Conservation (phyloP, 495 filamentous ascomycete species). For the Neurospora sp. region DNA sequence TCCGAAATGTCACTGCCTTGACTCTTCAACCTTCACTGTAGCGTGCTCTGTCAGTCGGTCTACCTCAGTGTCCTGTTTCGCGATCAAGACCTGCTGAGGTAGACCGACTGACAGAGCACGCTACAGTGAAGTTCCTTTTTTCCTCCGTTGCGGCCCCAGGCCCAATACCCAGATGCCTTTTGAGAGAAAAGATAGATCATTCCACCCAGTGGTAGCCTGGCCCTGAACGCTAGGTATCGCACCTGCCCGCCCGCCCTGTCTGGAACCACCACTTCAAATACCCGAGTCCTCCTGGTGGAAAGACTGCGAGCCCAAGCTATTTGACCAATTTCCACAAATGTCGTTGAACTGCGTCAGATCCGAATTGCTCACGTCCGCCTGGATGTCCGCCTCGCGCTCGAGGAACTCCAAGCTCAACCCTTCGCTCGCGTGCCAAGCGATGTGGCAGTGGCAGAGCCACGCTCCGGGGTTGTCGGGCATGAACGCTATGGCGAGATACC, state of each 20-base stretch:
- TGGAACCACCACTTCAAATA: not conserved
- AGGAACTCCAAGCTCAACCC: constrained; percentile 13
- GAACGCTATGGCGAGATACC: constrained; percentile 44
- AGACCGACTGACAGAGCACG: not conserved
- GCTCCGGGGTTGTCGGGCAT: constrained; percentile 41
- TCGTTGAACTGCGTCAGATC: not conserved
- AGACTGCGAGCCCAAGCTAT: not conserved
- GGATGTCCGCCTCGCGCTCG: constrained; percentile 6
- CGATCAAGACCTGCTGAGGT: too few species aligned
- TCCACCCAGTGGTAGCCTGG: not conserved
- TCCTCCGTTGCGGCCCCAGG: not conserved
- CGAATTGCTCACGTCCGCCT: not conserved
- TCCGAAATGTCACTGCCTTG: too few species aligned
- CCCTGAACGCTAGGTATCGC: not conserved
- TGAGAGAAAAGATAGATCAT: too few species aligned
- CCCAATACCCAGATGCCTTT: too few species aligned
- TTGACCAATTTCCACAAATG: constrained; percentile 3
- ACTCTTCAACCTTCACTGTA: too few species aligned
- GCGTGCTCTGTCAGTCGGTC: too few species aligned
- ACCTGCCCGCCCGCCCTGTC: not conserved
- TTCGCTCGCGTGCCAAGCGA: constrained; percentile 18
- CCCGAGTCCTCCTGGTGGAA: constrained; percentile 14
- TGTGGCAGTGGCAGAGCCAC: constrained; percentile 19
- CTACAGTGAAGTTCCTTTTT: not conserved
- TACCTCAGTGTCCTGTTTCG: too few species aligned